Evolutionary conservation across 495 filamentous ascomycete species (phyloP), one percentile per base, ranked within the genome.

Genomic region (Xylaria grammica): DNA sequence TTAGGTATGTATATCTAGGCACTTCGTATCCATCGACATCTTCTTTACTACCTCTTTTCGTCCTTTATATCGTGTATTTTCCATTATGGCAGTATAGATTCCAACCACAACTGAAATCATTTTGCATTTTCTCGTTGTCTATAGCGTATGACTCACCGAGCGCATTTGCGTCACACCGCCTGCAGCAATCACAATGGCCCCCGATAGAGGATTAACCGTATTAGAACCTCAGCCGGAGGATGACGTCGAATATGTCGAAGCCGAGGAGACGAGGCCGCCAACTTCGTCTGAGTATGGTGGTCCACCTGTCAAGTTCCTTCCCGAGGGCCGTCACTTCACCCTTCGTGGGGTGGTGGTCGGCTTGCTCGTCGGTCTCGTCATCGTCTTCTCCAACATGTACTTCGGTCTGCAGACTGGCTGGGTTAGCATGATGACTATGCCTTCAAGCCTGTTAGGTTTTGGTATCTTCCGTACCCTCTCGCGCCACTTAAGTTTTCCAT

Each of bases 391-490:
- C 27, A 98, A 98, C 76, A 96, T 91, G 82, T 99, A 97, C 74
- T 99, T 98, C 71, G 96, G 96, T 13, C 83, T 99, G 27, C 96
- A 99, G 75, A 97, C 94, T 3, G 96, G 96, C 69, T 99, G 95
- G 94, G 81, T 87, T 15, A 80, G 75, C 60, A 81, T 76, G 68
- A 68, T 85, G 84, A 80, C 78, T 15, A 98, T 99, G 96, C 96
- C 96, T 0, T 89, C 94, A 1, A 91, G 92, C 10, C 77, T 99
- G 62, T 91, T 99, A 62, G 96, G 96, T n/a, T 98, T 97, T 71
- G 95, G 93, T 7, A 89, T 96, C 69, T 99, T 99, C 82, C 92
- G 93, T 70, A 83, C 88, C 22, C 74, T 97, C 2, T 83, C 87
- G 1, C 86, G 87, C 57, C 82, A 90, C 51, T 75, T 96, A 4